These are phyloP conservation scores for Elsinoe batatas DNA, from an alignment of 2,329 filamentous ascomycete species.

Conservation along the genomic window DNA sequence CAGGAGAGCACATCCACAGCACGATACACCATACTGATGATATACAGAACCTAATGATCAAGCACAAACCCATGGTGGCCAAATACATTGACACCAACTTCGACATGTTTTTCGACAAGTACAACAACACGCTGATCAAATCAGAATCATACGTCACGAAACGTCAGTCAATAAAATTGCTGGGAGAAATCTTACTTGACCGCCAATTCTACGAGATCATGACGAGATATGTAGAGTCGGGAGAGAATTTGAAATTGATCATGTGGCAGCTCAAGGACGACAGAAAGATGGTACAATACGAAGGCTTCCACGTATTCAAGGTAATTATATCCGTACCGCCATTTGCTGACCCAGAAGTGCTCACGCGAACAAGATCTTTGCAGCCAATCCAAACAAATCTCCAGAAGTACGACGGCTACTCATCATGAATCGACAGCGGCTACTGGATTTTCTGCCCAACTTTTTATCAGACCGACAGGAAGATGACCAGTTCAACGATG, in stretches of 20 bases:
- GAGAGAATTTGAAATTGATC: slow-evolving; percentile 93
- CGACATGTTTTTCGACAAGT: slow-evolving; percentile 81
- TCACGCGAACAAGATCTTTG: slow-evolving; percentile 59
- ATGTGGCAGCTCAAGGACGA: slow-evolving; percentile 96
- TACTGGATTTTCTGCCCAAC: slow-evolving; percentile 77
- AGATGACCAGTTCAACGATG: slow-evolving; percentile 96
- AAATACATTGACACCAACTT: slow-evolving; percentile 85
- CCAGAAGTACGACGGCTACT: slow-evolving; percentile 89
- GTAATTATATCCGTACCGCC: slow-evolving; percentile 26
- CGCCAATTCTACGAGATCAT: slow-evolving; percentile 96
- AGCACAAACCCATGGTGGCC: slow-evolving; percentile 84
- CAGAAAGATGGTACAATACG: slow-evolving; percentile 98
- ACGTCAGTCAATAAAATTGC: slow-evolving; percentile 90
- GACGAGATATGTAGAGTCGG: slow-evolving; percentile 91
- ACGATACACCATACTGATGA: slow-evolving; percentile 16
- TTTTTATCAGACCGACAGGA: slow-evolving; percentile 94
- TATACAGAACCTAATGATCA: slow-evolving; percentile 75
- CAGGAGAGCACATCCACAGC: slow-evolving; percentile 25
- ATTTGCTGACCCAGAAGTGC: background rate
- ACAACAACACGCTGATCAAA: slow-evolving; percentile 79
- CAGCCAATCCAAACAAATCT: slow-evolving; percentile 98
- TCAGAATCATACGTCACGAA: slow-evolving; percentile 97
- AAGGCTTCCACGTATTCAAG: slow-evolving; percentile 99
- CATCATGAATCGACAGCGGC: slow-evolving; percentile 87
- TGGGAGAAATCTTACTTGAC: slow-evolving; percentile 89